Base-by-base conservation (phyloP, 441 rosid species). In the Kokia cookei region DNA sequence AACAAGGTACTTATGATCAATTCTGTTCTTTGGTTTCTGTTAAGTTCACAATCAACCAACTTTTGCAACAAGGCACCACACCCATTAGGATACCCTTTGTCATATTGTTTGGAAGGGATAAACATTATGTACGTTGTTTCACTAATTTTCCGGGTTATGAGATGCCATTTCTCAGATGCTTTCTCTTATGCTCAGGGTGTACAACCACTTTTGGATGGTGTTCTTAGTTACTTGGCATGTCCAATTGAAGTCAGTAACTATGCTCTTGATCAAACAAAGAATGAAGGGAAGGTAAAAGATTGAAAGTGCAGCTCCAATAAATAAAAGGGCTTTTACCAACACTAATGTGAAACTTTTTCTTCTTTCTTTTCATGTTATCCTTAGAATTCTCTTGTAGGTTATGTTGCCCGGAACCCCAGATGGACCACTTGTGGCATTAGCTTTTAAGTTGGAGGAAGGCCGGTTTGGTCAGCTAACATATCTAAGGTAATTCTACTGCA, bases 361-460 rank as follows among this genome's bases (percentile, higher is more conserved):
- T 43, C 48, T 43, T 43, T 43, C 48, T 53, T 68, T 24, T 13
- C 12, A 59, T 51, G 15, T 67, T 1, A 27, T 45, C 29, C 54
- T 19, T 72, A 48, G 48, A 43, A 43, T 58, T 78, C 62, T 73
- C 66, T 27, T 86, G 70, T 83, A 96, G 99, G 91, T 96, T 72
- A 72, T 79, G 57, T 83, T 96, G 84, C 12, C 89, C 65, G 99
- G 99, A 77, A 88, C 90, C 78, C 98, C 98, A 12, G 93, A 93
- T 84, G 98, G 98, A 79, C 94, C 96, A 64, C 93, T 96, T 32
- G 99, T 96, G 73, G 99, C 98, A n/a, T 80, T 96, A 86, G 99
- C 99, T 80, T 96, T 96, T 82, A 96, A 96, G 86, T 80, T 96
- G 76, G 99, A 93, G 82, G 98, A 93, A 84, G 99, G 99, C 71